Evolutionary conservation across 1,139 yeast species (phyloP).

Genomic region (Pichia sp.): DNA sequence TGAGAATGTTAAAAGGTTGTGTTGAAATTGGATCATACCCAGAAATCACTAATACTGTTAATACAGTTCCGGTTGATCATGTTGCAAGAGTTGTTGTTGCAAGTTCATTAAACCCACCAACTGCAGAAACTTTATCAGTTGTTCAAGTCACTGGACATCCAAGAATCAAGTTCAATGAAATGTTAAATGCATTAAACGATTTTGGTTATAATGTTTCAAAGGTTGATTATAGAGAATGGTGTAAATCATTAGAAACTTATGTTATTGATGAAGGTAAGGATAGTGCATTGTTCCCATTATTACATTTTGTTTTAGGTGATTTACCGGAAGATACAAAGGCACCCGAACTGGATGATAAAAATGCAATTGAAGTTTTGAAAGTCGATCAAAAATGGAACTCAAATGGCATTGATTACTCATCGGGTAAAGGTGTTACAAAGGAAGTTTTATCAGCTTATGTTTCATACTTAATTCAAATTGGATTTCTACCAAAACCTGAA

Average conservation of each 20-base stretch:
- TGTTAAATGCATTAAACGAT: conserved; percentile 52
- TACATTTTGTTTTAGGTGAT: conserved; percentile 90
- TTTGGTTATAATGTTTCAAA: conserved; percentile 68
- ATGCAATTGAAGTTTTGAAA: conserved; percentile 60
- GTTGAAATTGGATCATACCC: conserved; percentile 83
- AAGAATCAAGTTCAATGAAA: conserved; percentile 71
- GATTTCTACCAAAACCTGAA: conserved; percentile 65
- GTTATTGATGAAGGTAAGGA: conserved; percentile 65
- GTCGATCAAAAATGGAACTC: conserved; percentile 47
- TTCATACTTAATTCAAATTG: conserved; percentile 70
- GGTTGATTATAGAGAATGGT: conserved; percentile 75
- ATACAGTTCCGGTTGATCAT: conserved; percentile 97
- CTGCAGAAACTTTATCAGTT: conserved; percentile 45
- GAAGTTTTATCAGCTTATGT: conserved; percentile 69
- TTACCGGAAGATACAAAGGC: conserved; percentile 89
- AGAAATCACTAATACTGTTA: conserved; percentile 77
- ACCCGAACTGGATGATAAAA: conserved; percentile 86
- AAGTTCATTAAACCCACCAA: conserved; percentile 71
- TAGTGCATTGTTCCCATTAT: conserved; percentile 83
- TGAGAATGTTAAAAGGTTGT: conserved; percentile 92
- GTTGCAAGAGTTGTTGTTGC: conserved; percentile 91
- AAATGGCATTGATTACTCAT: conserved; percentile 51
- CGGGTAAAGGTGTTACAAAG: conserved; percentile 66
- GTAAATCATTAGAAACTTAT: conserved; percentile 61
- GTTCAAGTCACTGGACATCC: conserved; percentile 99